phyloP scores from a whole-genome alignment of 257 asterid genomes.

The Primulina tabacum region DNA sequence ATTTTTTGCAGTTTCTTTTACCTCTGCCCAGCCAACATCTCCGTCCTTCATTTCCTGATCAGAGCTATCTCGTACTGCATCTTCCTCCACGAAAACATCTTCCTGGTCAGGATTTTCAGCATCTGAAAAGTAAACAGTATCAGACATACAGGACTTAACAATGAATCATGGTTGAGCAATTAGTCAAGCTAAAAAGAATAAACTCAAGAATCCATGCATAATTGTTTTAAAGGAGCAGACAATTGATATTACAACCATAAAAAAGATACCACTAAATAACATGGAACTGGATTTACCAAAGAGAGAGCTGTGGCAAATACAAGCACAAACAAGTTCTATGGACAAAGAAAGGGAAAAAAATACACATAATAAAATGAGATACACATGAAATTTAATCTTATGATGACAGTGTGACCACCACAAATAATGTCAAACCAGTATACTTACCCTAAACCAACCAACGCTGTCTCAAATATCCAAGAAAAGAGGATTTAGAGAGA shows the following conservation, averaged over 20 bases:
- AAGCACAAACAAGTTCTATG: slow-evolving; percentile 13
- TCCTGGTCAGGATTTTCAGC: slow-evolving; percentile 60
- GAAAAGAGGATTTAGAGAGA: neutral
- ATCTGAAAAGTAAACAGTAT: slow-evolving; percentile 40
- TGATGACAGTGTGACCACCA: neutral
- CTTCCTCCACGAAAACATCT: slow-evolving; percentile 98
- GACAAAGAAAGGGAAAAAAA: neutral
- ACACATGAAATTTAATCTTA: neutral
- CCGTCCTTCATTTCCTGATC: slow-evolving; percentile 52
- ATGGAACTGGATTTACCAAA: slow-evolving; percentile 4
- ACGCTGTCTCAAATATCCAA: neutral
- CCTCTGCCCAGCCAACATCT: slow-evolving; percentile 65
- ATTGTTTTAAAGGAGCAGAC: slow-evolving; percentile 13
- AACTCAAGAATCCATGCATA: neutral
- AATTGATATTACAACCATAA: neutral
- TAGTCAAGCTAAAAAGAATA: slow-evolving; percentile 12
- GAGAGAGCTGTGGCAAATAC: neutral
- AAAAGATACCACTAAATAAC: neutral
- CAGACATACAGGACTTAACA: slow-evolving; percentile 15
- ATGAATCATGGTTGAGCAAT: slow-evolving; percentile 15
- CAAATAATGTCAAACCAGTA: slow-evolving; percentile 9
- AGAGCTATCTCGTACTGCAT: slow-evolving; percentile 45
- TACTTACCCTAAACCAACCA: neutral
- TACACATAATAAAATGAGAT: slow-evolving; percentile 2
- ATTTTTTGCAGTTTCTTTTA: slow-evolving; percentile 47